Base-by-base conservation (phyloP, 257 asterid genomes). In the Leonotis leonurus region DNA sequence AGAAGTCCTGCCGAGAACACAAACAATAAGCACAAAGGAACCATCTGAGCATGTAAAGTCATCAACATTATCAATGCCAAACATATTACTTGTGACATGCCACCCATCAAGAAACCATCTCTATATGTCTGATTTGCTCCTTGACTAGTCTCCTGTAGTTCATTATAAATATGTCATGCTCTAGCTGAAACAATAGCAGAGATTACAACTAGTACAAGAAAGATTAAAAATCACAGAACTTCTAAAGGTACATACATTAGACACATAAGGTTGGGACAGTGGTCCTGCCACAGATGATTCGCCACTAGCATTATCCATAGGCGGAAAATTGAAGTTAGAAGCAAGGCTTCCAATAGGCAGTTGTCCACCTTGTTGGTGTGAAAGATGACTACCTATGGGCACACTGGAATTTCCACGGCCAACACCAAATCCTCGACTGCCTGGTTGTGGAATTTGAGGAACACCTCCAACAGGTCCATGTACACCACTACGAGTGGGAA, bases 391-490 rank as follows among this genome's bases (percentile, higher is more conserved):
- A 63, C 99, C 99, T 61, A 93, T 78, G 50, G 95, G 89, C 16
- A 92, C 82, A 70, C 86, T 82, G 46, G 90, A 68, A 78, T 69
- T 87, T 40, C 99, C 99, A 53, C 94, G 94, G 33, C 97, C 99
- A 10, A 88, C 80, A 36, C 92, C 96, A 74, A 93, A 93, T 43
- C 96, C 99, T 46, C 86, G 80, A 75, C 72, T 90, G 69, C 95
- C 96, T 12, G 90, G 81, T 69, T 81, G 95, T 36, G 97, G 96
- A 71, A 79, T 76, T 75, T 89, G 99, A 66, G 97, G 95, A 46
- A 79, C 84, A 17, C 88, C 80, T 33, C 97, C 97, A 73, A 87
- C 94, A 64, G 96, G 96, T 30, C 97, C 97, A 73, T 89, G 97
- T 58, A 85, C 92, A 65, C 92, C 88, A 64, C 89, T 91, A 65